A percentile compares a stretch with the other conserved stretches of the same genome.
These are phyloP conservation scores for Penicillium sp. DNA, from an alignment of 2,329 filamentous ascomycete species.

Conservation along the genomic window DNA sequence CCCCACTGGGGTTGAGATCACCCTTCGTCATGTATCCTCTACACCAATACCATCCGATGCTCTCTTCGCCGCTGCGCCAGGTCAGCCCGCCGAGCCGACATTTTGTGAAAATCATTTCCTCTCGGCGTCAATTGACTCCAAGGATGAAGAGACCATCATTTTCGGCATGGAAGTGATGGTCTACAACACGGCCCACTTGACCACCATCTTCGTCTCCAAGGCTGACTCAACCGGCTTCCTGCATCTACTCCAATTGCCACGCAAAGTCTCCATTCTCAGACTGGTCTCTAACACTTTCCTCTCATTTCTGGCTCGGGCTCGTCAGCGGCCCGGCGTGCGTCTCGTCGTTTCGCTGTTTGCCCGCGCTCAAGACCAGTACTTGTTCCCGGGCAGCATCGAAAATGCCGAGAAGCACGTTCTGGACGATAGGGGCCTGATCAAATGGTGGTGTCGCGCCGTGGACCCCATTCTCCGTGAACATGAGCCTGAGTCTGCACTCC, in stretches of 20 bases:
- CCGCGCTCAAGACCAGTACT: constrained; percentile 85
- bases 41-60: constrained; percentile 73
- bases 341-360: constrained; percentile 89
- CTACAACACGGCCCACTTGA: constrained; percentile 77
- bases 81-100: constrained; percentile 71
- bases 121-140: constrained; percentile 53
- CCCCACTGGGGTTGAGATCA: constrained; percentile 61
- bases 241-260: constrained; percentile 61
- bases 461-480: constrained; percentile 68
- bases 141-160: constrained; percentile 61
- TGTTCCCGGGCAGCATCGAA: constrained; percentile 89
- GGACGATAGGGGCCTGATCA: constrained; percentile 84
- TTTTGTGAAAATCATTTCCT: constrained; percentile 85
- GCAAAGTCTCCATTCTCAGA: constrained; percentile 68
- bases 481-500: constrained; percentile 42
- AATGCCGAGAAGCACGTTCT: constrained; percentile 86
- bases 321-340: constrained; percentile 65
- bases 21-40: constrained; percentile 83
- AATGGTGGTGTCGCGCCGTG: constrained; percentile 92
- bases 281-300: constrained; percentile 75
- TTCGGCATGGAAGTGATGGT: constrained; percentile 86
- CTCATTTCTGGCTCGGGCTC: constrained; percentile 68
- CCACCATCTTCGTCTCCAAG: constrained; percentile 92
- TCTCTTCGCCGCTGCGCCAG: constrained; percentile 77
- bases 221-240: constrained; percentile 94